phyloP scores from a whole-genome alignment of 345 rosid species.

The Durio zibethinus region DNA sequence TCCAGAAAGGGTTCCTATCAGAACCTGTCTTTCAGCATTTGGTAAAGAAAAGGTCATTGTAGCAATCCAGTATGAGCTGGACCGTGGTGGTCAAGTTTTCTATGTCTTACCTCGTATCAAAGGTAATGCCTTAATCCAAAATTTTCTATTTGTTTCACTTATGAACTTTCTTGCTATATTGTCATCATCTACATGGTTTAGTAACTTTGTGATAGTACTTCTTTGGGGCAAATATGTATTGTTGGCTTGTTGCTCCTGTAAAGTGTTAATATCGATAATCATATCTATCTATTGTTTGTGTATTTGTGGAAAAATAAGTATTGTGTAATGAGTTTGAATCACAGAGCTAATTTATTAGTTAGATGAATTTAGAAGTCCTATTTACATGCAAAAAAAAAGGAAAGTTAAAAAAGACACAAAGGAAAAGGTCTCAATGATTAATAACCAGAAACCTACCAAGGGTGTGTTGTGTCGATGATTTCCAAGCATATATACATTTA shows the following conservation, averaged over 20 bases:
- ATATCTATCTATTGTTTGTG: not conserved
- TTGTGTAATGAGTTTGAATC: not conserved
- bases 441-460: not conserved
- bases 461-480: not conserved
- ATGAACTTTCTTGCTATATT: not conserved
- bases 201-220: slow-evolving; percentile 1
- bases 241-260: not conserved
- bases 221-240: not conserved
- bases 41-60: slow-evolving; percentile 56
- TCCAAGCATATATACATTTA: not conserved
- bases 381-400: not conserved
- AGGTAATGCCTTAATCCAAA: slow-evolving; percentile 41
- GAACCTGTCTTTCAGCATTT: slow-evolving; percentile 71
- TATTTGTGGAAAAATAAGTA: not conserved
- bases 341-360: not conserved
- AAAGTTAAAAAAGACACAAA: not conserved
- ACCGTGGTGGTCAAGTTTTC: slow-evolving; percentile 90
- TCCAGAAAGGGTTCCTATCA: slow-evolving; percentile 97
- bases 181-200: not conserved
- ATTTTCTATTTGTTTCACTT: not conserved
- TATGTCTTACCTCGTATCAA: slow-evolving; percentile 93
- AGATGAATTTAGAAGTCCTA: not conserved
- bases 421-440: not conserved
- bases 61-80: slow-evolving; percentile 79
- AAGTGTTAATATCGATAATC: not conserved